Evolutionary conservation across 805 yeast species (phyloP), one percentile per base, ranked within the genome.

Genomic region (Nakazawaea ambrosiae): DNA sequence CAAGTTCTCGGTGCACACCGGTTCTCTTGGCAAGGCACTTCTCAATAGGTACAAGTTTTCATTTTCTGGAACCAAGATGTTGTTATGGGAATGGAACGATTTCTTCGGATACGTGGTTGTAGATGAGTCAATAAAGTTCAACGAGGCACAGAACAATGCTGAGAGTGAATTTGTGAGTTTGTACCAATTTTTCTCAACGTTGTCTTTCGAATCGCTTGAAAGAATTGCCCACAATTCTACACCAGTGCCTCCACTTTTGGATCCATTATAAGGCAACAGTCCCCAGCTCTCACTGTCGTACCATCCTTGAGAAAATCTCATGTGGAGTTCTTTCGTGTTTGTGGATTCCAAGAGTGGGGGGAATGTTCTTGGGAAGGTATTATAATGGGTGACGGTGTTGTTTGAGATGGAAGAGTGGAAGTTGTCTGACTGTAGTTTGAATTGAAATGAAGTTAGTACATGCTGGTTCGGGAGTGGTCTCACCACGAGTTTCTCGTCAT

Each of bases 201-300:
- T 72, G 1, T 61, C 65, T 32, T 72, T 61, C 18, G 65, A 48
- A 1, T 54, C 59, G 0, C 90, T 89, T 49, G 81, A 90, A 20
- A 92, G 70, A 27, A 77, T 67, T 0, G 97, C 89, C 88, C 95
- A 88, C 8, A 92, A 51, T 57, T 92, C 98, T 12, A 90, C 95
- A 33, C 98, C 98, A 3, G 90, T 82, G 3, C 97, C 97, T 22
- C 98, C 98, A 36, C 88, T 70, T 39, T 61, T 61, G 10, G 57
- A 51, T 1, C 98, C 98, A 45, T 75, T 61, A 32, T 63, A 60
- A 0, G 97, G 96, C 28, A 86, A 65, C 32, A 66, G 61, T 0
- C 97, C 97, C 94, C 96, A 92, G 6, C 69, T 63, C 42, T 81
- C 85, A 1, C 89, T 64, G 52, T 92, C 96, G 90, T 96, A 92